Base-by-base conservation (phyloP, 129 eudicot species). In the Deinandra increscens region DNA sequence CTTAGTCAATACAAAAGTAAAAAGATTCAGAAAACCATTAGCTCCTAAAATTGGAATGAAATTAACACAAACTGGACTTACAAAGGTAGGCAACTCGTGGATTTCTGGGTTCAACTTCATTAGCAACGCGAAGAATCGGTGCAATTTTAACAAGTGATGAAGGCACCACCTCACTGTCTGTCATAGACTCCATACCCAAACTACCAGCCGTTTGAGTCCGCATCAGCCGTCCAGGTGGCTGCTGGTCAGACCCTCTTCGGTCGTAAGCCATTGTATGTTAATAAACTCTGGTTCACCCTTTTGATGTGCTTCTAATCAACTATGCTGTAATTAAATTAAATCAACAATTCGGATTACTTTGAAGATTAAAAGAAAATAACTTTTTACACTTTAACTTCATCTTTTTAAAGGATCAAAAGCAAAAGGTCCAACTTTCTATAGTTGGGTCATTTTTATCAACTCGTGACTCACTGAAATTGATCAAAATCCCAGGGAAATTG, bases 41-140 rank as follows among this genome's bases (percentile, higher is more conserved):
- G 54, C 9, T n/a, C 7, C 54, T 46, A 46, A 46, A 5, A 12
- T 55, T 22, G 17, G 64, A 31, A 59, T 13, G 33, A 55, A 11
- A 34, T 59, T 6, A 60, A 36, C 45, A 41, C 38, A 23, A 1
- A 36, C 4, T 60, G 37, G 50, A 81, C 95, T 79, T 80, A 91
- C 97, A 91, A 23, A 91, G 93, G 75, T 88, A 88, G 46, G 97
- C 97, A 64, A 91, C 97, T 73, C 97, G 81, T 13, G 88, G 88
- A 69, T 91, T 85, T 34, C 59, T 73, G 43, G 85, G 71, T 80
- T 91, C 97, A 53, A 91, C 88, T 74, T 91, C 97, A 75, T 91
- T 91, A 68, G 97, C 97, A 61, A 91, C 97, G 42, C 92, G 95
- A 62, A 91, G 95, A 76, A 91, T 87, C n/a, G 96, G 97, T 7